A percentile compares a stretch with the other conserved stretches of the same genome.
These are phyloP conservation scores for Saccharum spontaneum DNA, from an alignment of 176 grass and related monocot species.

Conservation along the genomic window DNA sequence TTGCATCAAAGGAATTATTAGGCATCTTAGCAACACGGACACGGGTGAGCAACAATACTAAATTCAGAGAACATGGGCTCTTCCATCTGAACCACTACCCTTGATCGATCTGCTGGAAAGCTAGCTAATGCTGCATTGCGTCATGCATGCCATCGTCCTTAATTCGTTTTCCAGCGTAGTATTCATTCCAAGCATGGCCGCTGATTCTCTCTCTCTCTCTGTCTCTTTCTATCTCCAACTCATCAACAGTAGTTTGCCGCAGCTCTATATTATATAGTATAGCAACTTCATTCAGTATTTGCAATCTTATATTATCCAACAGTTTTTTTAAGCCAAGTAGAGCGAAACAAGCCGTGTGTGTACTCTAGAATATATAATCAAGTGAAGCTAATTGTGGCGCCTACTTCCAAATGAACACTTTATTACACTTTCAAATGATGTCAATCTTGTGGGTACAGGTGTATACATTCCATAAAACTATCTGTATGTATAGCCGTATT, in stretches of 20 bases:
- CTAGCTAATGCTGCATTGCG: constrained; percentile 11
- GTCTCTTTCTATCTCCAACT: neutral
- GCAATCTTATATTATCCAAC: neutral
- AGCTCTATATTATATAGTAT: neutral
- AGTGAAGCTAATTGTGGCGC: neutral
- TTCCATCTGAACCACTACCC: neutral
- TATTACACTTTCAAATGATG: neutral
- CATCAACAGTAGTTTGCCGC: neutral
- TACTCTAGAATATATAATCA: neutral
- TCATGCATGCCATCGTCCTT: neutral
- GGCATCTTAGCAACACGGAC: neutral
- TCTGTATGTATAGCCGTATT: neutral
- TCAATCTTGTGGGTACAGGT: neutral
- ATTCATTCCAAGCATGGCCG: constrained; percentile 15
- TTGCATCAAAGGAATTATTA: constrained; percentile 10
- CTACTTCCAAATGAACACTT: neutral
- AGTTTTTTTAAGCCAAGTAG: neutral
- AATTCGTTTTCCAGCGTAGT: neutral
- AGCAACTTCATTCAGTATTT: neutral
- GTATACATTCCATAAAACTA: neutral
- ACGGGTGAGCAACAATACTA: neutral
- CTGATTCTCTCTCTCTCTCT: neutral
- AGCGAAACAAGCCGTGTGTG: neutral
- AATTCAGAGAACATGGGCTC: neutral
- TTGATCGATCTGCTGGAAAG: constrained; percentile 19